Conservation (phyloP, 1,284 basidiomycete species). For the Somion occarium region DNA sequence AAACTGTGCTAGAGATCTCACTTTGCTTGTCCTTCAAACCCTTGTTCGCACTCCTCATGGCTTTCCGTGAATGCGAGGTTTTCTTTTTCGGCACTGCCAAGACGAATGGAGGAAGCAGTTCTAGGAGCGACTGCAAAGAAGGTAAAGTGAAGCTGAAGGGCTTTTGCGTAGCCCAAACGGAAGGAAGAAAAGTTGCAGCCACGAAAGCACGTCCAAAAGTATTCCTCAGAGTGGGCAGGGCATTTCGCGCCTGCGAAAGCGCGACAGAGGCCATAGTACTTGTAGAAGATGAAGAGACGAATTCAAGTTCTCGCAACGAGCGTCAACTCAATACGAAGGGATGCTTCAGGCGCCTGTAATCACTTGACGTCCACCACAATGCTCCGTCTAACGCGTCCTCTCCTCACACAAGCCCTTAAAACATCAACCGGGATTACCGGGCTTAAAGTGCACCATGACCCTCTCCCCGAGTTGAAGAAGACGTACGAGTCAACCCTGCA, state of each 20-base stretch:
- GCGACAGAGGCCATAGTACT: constrained; percentile 36
- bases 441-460: constrained; percentile 69
- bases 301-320: neutral
- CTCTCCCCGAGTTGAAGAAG: constrained; percentile 71
- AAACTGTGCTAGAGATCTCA: constrained; percentile 34
- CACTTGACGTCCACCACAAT: constrained; percentile 39
- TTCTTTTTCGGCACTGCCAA: constrained; percentile 96
- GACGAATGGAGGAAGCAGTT: constrained; percentile 84
- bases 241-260: constrained; percentile 29
- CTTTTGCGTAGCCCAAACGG: constrained; percentile 27
- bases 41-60: constrained; percentile 94
- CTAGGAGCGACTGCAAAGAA: constrained; percentile 57
- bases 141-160: constrained; percentile 45
- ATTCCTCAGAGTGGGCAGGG: constrained; percentile 33
- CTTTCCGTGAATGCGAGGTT: constrained; percentile 88
- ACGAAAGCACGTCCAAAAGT: constrained; percentile 31
- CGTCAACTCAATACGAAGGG: neutral
- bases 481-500: constrained; percentile 82
- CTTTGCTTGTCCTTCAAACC: constrained; percentile 93
- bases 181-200: constrained; percentile 25
- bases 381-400: constrained; percentile 76
- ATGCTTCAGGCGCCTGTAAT: neutral
- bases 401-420: constrained; percentile 49
- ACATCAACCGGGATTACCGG: constrained; percentile 82
- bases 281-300: neutral